Conservation (phyloP, 2,329 filamentous ascomycete genomes). For the Diaporthe caulivora region DNA sequence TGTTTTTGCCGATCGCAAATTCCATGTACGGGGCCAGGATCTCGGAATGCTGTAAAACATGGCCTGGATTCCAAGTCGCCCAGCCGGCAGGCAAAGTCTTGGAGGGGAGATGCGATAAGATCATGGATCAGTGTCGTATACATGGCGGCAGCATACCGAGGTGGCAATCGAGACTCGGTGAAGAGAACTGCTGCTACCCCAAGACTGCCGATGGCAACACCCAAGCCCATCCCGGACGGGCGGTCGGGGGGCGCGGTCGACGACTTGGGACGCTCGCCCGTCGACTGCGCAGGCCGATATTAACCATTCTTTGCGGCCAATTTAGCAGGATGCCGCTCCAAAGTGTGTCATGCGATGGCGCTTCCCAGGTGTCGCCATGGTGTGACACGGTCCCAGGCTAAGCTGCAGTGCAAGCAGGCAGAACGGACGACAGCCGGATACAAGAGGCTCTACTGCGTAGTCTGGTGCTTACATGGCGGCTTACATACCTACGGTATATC, state of each 20-base stretch:
- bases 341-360: slow-evolving; percentile 26
- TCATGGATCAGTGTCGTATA: slow-evolving; percentile 10
- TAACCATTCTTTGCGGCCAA: slow-evolving; percentile 20
- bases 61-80: not conserved
- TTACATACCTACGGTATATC: slow-evolving; percentile 7
- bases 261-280: not conserved
- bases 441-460: slow-evolving; percentile 23
- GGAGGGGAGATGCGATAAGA: not conserved
- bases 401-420: slow-evolving; percentile 25
- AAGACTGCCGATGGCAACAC: slow-evolving; percentile 6
- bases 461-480: slow-evolving; percentile 36
- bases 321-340: slow-evolving; percentile 14
- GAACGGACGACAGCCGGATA: slow-evolving; percentile 14
- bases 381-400: slow-evolving; percentile 19
- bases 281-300: slow-evolving; percentile 19
- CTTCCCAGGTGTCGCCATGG: not conserved
- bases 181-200: slow-evolving; percentile 35
- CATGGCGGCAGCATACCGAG: slow-evolving; percentile 20
- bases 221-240: not conserved
- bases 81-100: slow-evolving; percentile 14
- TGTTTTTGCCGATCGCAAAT: slow-evolving; percentile 4
- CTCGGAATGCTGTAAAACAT: slow-evolving; percentile 25
- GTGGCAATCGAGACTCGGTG: slow-evolving; percentile 31
- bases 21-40: slow-evolving; percentile 20
- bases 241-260: not conserved